phyloP scores from a whole-genome alignment of 129 eudicot genomes.

The Gnaphalium uliginosum region DNA sequence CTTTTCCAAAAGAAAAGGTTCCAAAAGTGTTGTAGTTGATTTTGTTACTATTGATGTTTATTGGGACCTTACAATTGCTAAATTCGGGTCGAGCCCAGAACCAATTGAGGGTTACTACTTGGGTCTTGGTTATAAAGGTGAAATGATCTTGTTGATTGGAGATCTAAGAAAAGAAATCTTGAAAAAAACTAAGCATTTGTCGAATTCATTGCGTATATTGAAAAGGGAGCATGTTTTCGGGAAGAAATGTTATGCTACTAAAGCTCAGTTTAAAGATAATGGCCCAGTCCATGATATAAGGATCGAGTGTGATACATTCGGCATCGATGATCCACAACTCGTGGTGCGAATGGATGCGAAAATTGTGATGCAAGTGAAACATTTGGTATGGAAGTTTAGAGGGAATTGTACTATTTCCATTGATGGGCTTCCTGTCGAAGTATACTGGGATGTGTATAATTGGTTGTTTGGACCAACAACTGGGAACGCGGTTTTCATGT shows the following conservation, averaged over 20 bases:
- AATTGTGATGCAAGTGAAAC: slow-evolving; percentile 70
- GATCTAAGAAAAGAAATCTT: slow-evolving; percentile 72
- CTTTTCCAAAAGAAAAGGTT: slow-evolving; percentile 72
- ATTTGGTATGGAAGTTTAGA: slow-evolving; percentile 71
- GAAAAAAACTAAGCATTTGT: slow-evolving; percentile 46
- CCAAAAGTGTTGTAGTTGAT: slow-evolving; percentile 49
- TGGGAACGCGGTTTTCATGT: slow-evolving; percentile 70
- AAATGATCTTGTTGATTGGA: slow-evolving; percentile 66
- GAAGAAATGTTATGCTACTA: slow-evolving; percentile 54
- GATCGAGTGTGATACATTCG: slow-evolving; percentile 64
- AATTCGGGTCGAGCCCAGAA: slow-evolving; percentile 77
- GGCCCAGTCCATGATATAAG: slow-evolving; percentile 63
- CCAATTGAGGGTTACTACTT: slow-evolving; percentile 67
- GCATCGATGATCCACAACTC: slow-evolving; percentile 51
- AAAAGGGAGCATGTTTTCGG: slow-evolving; percentile 79
- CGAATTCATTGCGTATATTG: slow-evolving; percentile 43
- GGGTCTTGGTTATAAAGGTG: slow-evolving; percentile 55
- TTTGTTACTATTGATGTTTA: slow-evolving; percentile 51
- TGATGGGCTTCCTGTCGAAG: slow-evolving; percentile 77
- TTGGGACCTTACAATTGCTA: slow-evolving; percentile 79
- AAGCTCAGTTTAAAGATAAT: slow-evolving; percentile 65
- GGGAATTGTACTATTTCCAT: slow-evolving; percentile 65
- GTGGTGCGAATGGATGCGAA: slow-evolving; percentile 60
- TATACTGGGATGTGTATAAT: slow-evolving; percentile 83
- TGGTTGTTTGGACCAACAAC: slow-evolving; percentile 67